These are phyloP conservation scores for Paramecium pentaurelia DNA, from an alignment of 73 alveolate genomes.

Conservation along the genomic window DNA sequence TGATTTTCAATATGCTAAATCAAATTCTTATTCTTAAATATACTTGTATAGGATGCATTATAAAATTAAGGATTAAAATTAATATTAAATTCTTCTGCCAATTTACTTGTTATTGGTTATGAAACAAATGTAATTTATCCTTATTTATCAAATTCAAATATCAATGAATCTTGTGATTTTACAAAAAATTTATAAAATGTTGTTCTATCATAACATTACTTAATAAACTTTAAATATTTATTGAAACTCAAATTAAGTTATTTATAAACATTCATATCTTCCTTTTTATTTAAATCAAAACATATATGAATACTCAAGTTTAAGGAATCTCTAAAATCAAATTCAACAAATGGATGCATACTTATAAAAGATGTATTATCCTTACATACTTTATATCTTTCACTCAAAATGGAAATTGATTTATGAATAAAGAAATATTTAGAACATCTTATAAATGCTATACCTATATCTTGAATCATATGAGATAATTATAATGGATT, in stretches of 20 bases:
- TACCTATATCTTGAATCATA: conserved; percentile 43
- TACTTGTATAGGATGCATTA: conserved; percentile 35
- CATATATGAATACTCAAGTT: not conserved
- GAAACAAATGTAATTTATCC: conserved; percentile 31
- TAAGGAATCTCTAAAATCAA: conserved; percentile 32
- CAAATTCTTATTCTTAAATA: not conserved
- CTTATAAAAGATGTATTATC: not conserved
- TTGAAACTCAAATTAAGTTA: not conserved
- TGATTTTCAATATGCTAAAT: conserved; percentile 7
- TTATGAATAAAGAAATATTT: conserved; percentile 20
- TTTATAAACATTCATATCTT: not conserved
- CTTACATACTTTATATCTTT: not conserved
- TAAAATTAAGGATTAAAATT: conserved; percentile 2
- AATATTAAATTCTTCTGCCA: not conserved
- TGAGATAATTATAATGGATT: conserved; percentile 4
- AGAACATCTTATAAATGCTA: conserved; percentile 37
- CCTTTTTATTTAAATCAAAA: conserved; percentile 3
- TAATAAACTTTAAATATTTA: conserved; percentile 3
- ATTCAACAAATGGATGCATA: not conserved
- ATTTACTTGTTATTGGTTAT: not conserved
- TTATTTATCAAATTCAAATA: conserved; percentile 23
- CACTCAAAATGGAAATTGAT: not conserved
- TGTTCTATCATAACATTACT: conserved; percentile 25
- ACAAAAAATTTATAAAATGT: conserved; percentile 28
- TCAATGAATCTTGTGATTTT: conserved; percentile 7